Conservation (phyloP, 2,329 filamentous ascomycete genomes). For the Escovopsis weberi region DNA sequence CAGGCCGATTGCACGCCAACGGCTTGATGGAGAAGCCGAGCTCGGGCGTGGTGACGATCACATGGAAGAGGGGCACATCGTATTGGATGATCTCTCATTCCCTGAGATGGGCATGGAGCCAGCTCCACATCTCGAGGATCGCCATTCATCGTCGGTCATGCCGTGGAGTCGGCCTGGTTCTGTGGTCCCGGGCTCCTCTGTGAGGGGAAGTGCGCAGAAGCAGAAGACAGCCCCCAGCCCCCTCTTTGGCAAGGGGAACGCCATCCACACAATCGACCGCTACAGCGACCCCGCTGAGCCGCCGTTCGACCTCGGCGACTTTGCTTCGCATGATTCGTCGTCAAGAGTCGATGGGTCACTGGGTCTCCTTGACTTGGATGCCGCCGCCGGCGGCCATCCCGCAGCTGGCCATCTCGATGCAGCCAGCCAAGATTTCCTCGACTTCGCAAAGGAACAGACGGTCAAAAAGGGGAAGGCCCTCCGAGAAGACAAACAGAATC, state of each 20-base stretch:
- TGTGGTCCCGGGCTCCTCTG: conserved; percentile 30
- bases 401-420: conserved; percentile 25
- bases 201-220: conserved; percentile 26
- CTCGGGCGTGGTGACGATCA: conserved; percentile 12
- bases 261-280: conserved; percentile 27
- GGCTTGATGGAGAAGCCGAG: conserved; percentile 16
- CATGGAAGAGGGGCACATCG: conserved; percentile 14
- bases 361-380: conserved; percentile 8
- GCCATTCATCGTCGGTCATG: conserved; percentile 37
- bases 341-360: conserved; percentile 13
- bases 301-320: conserved; percentile 18
- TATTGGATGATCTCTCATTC: conserved; percentile 25
- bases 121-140: conserved; percentile 50
- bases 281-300: conserved; percentile 29
- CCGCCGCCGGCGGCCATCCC: conserved; percentile 16
- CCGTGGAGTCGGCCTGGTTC: conserved; percentile 38
- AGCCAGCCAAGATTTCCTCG: conserved; percentile 31
- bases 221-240: conserved; percentile 19
- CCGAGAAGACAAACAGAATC: conserved; percentile 16
- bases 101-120: conserved; percentile 60
- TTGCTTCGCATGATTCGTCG: conserved; percentile 19
- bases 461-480: conserved; percentile 18
- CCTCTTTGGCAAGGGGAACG: conserved; percentile 22
- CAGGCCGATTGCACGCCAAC: conserved; percentile 24
- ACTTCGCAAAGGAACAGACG: conserved; percentile 24